These are phyloP conservation scores for Metarhizium rileyi DNA, from an alignment of 2,329 filamentous ascomycete genomes.

Conservation along the genomic window DNA sequence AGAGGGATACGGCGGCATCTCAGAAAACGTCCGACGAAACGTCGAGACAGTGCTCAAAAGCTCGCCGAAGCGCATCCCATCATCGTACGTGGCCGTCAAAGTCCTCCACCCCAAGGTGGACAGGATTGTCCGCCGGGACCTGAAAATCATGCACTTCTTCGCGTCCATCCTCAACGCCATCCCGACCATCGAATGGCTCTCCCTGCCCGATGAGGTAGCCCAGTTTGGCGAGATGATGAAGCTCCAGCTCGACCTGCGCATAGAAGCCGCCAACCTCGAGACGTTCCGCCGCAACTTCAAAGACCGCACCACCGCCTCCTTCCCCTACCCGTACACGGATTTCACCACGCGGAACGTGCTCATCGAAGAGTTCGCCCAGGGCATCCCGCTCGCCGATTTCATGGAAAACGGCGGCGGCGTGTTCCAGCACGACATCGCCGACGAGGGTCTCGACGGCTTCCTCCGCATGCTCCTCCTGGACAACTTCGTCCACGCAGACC, in stretches of 20 bases:
- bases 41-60: constrained; percentile 83
- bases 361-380: constrained; percentile 91
- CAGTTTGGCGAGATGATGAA: constrained; percentile 99
- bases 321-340: constrained; percentile 86
- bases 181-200: constrained; percentile 95
- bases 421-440: constrained; percentile 88
- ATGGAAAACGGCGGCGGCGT: constrained; percentile 84
- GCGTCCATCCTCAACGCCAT: constrained; percentile 74
- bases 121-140: constrained; percentile 76
- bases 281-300: constrained; percentile 88
- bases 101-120: constrained; percentile 91
- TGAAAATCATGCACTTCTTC: constrained; percentile 91
- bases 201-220: constrained; percentile 82
- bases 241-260: constrained; percentile 88
- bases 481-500: constrained; percentile 93
- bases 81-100: constrained; percentile 88
- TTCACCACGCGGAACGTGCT: constrained; percentile 89
- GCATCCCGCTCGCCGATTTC: constrained; percentile 84
- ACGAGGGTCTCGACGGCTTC: constrained; percentile 92
- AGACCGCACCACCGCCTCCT: constrained; percentile 85
- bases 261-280: constrained; percentile 83
- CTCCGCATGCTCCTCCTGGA: constrained; percentile 93
- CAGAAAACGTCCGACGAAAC: constrained; percentile 64
- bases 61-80: constrained; percentile 75
- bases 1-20: constrained; percentile 36